Conservation (phyloP, 257 asterid species). For the Solanum acaule region DNA sequence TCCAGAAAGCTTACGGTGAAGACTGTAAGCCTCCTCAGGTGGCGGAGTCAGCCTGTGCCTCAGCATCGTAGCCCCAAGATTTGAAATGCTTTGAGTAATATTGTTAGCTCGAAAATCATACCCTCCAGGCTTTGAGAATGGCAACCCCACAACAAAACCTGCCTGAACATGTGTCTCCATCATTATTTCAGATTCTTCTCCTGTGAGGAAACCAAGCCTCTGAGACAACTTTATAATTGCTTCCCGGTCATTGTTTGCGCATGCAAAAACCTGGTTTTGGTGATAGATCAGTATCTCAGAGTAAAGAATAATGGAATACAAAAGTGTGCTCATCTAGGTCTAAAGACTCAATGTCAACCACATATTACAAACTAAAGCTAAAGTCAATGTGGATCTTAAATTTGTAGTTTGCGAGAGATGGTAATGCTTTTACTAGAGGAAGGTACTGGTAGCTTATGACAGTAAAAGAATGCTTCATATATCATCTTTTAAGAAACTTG, state of each 20-base stretch:
- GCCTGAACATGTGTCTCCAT: constrained; percentile 90
- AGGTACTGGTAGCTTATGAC: not conserved
- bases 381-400: not conserved
- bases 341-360: not conserved
- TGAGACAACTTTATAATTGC: constrained; percentile 77
- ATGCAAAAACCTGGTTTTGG: constrained; percentile 65
- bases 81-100: constrained; percentile 68
- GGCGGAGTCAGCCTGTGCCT: constrained; percentile 94
- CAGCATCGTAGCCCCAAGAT: constrained; percentile 85
- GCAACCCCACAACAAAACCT: constrained; percentile 87
- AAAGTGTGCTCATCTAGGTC: not conserved
- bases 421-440: not conserved
- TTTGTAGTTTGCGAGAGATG: not conserved
- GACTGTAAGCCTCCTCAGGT: constrained; percentile 95
- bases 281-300: not conserved
- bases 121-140: constrained; percentile 70
- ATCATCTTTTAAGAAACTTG: not conserved
- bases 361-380: not conserved
- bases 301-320: not conserved
- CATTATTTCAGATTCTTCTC: constrained; percentile 83
- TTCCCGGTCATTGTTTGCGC: constrained; percentile 71
- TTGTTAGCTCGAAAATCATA: constrained; percentile 78
- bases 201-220: constrained; percentile 90
- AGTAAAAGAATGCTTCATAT: not conserved
- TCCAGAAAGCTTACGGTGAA: constrained; percentile 94